Percentiles rank a stretch among this genome's conserved stretches.
phyloP scores from a whole-genome alignment of 306 rosid genomes.

The Neltuma alba region DNA sequence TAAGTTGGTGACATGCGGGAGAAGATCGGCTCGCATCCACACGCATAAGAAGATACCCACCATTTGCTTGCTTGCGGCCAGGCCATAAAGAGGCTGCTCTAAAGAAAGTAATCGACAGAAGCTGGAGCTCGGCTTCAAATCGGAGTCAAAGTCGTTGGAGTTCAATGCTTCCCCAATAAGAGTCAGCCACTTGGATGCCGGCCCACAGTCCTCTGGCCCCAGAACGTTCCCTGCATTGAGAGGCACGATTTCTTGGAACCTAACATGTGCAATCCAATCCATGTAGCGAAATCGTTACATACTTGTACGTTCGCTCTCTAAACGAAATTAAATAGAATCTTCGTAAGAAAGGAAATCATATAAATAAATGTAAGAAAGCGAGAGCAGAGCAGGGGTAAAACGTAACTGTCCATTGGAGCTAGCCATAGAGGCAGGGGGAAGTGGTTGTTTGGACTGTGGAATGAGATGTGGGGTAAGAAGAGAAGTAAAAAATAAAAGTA shows the following conservation, averaged over 20 bases:
- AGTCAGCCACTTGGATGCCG: constrained; percentile 74
- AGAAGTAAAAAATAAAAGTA: too few relatives aligned
- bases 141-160: constrained; percentile 22
- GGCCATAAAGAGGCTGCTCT: constrained; percentile 41
- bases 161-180: constrained; percentile 67
- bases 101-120: constrained; percentile 52
- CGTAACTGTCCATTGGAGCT: background rate
- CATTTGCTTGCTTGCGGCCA: constrained; percentile 90
- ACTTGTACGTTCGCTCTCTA: background rate
- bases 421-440: too few relatives aligned
- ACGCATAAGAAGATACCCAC: constrained; percentile 87
- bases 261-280: constrained; percentile 27
- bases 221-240: constrained; percentile 86
- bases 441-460: too few relatives aligned
- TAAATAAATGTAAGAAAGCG: too few relatives aligned
- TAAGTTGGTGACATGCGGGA: constrained; percentile 43
- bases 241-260: constrained; percentile 97
- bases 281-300: background rate
- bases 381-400: background rate
- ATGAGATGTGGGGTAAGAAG: too few relatives aligned
- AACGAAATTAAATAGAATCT: too few relatives aligned
- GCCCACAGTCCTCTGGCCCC: constrained; percentile 81
- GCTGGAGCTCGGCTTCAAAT: constrained; percentile 44
- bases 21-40: constrained; percentile 66
- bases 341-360: too few relatives aligned